phyloP scores from a whole-genome alignment of 768 basidiomycete species.

The Suillus occidentalis region DNA sequence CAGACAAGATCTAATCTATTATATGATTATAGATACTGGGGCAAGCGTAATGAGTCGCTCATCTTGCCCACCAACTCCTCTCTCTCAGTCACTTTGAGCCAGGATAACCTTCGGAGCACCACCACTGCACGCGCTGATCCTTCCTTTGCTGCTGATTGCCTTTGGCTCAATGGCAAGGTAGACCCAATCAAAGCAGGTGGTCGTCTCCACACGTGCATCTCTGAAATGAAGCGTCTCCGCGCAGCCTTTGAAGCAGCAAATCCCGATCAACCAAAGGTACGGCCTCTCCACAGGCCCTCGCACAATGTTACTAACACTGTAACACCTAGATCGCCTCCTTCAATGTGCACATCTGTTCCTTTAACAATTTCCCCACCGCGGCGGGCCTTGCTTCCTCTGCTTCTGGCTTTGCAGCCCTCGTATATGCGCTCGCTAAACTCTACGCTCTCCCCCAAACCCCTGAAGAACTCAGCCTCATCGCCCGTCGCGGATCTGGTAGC shows the following conservation, averaged over 20 bases:
- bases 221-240: slow-evolving; percentile 80
- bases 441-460: slow-evolving; percentile 78
- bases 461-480: slow-evolving; percentile 87
- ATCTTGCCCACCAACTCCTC: slow-evolving; percentile 98
- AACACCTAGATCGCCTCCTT: slow-evolving; percentile 59
- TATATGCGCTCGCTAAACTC: slow-evolving; percentile 83
- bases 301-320: slow-evolving; percentile 5
- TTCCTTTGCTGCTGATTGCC: slow-evolving; percentile 67
- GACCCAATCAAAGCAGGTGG: slow-evolving; percentile 85
- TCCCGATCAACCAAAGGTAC: slow-evolving; percentile 64
- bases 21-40: slow-evolving; percentile 82
- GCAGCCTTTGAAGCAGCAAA: slow-evolving; percentile 72
- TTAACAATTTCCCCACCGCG: slow-evolving; percentile 99
- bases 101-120: slow-evolving; percentile 92
- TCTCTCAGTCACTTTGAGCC: slow-evolving; percentile 95
- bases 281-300: slow-evolving; percentile 11
- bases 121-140: slow-evolving; percentile 88
- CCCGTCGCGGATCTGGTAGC: slow-evolving; percentile 96
- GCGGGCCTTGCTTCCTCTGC: slow-evolving; percentile 98
- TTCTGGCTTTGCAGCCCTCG: slow-evolving; percentile 94
- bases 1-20: slow-evolving; percentile 9
- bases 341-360: slow-evolving; percentile 86
- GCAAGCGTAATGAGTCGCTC: slow-evolving; percentile 92
- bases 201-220: slow-evolving; percentile 80
- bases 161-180: slow-evolving; percentile 95